Conservation (phyloP, 768 basidiomycete genomes). For the Mycena polygramma region DNA sequence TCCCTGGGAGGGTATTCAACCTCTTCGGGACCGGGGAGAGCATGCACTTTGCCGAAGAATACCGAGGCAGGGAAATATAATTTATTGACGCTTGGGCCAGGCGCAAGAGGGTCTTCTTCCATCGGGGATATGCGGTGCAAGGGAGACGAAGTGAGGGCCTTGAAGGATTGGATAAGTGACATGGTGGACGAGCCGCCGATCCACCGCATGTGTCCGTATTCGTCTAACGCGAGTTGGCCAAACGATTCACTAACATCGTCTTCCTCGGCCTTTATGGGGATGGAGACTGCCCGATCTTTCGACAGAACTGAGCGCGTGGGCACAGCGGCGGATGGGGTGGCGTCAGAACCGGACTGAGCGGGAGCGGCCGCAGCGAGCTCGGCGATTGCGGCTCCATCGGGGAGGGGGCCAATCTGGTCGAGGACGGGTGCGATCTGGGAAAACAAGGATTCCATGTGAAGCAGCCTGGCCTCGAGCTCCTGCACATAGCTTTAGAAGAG, state of each 20-base stretch:
- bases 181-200: conserved; percentile 93
- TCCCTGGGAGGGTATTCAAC: conserved; percentile 90
- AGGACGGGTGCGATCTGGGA: conserved; percentile 84
- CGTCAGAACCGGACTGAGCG: conserved; percentile 49
- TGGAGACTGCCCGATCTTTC: conserved; percentile 51
- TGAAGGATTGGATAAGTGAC: conserved; percentile 92
- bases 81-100: conserved; percentile 85
- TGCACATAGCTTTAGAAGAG: conserved; percentile 77
- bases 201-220: conserved; percentile 93
- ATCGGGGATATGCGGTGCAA: conserved; percentile 84
- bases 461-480: conserved; percentile 87
- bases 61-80: conserved; percentile 90
- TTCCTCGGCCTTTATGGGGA: conserved; percentile 66
- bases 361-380: conserved; percentile 47
- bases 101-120: conserved; percentile 85
- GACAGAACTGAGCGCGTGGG: conserved; percentile 53
- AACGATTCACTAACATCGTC: conserved; percentile 89
- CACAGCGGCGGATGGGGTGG: conserved; percentile 52
- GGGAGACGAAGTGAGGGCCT: conserved; percentile 78
- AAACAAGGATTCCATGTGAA: conserved; percentile 92
- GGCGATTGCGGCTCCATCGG: conserved; percentile 55
- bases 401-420: conserved; percentile 74
- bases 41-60: conserved; percentile 88
- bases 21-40: conserved; percentile 86
- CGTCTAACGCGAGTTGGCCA: conserved; percentile 89